Base-by-base conservation (phyloP, 2,329 filamentous ascomycete species). In the Neopestalotiopsis rosae region DNA sequence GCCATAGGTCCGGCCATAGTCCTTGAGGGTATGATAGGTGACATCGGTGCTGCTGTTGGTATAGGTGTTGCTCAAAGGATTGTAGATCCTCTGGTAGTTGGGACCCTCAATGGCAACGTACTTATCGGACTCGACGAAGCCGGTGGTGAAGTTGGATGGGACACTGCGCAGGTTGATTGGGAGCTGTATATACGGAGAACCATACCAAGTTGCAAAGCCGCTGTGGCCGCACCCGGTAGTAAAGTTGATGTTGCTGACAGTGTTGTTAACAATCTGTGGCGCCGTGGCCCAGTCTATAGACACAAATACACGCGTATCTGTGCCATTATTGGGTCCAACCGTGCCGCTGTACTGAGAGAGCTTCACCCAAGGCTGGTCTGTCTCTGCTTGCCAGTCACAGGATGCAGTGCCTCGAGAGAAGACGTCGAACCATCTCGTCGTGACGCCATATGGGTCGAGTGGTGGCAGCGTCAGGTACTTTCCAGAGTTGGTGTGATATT, bases 101-200 rank as follows among this genome's bases (percentile, higher is more conserved):
- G 83, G 81, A 0, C 83, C 88, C 69, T 89, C 85, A 61, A 90
- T 88, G 13, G 87, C 79, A 28, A 90, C 80, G 66, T 85, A 81
- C n/a, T 82, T 80, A 72, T 91, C 89, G 0, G 86, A 86, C 77
- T 92, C 90, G 61, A 91, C 83, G 70, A 90, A 92, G 3, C 90
- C 90, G 38, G 79, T 69, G 7, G 79, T 82, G 77, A 91, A 92
- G 67, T 80, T 82, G 1, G 79, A 74, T 0, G 89, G 86, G 1
- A 88, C 75, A 1, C 77, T 75, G 5, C 84, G 83, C 61, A 86
- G 82, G 69, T 84, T 82, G 32, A 91, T 81, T 0, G 89, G 89
- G 0, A 91, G 81, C 63, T 88, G 82, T 1, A 92, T 79, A 12
- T 81, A 79, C 0, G 86, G 85, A 2, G 79, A 75, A 4, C 74